phyloP scores from a whole-genome alignment of 805 yeast species.

The Ogataea nakhonphanomensis region DNA sequence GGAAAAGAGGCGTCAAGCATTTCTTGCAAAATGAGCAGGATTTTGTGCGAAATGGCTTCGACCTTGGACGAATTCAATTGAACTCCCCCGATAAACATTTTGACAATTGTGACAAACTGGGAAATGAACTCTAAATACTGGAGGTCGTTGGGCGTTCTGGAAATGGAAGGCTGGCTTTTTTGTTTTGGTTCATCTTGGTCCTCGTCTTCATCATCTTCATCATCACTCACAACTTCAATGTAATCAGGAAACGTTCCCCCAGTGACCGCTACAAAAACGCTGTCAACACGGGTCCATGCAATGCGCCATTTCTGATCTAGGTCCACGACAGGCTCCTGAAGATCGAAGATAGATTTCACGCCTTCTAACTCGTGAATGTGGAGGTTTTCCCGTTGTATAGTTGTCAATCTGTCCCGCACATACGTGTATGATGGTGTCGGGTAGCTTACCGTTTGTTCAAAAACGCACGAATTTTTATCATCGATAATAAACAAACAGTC shows the following conservation, averaged over 20 bases:
- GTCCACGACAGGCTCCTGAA: slow-evolving; percentile 26
- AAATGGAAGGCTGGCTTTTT: slow-evolving; percentile 6
- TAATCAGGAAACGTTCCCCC: slow-evolving; percentile 15
- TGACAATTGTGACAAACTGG: slow-evolving; percentile 37
- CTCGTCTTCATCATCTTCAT: slow-evolving; percentile 31
- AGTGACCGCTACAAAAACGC: slow-evolving; percentile 17
- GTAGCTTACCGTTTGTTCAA: slow-evolving; percentile 24
- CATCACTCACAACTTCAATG: slow-evolving; percentile 27
- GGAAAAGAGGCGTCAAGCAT: slow-evolving; percentile 79
- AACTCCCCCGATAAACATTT: slow-evolving; percentile 39
- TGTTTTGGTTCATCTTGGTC: slow-evolving; percentile 20
- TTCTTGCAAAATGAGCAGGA: slow-evolving; percentile 69
- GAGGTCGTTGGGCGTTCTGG: slow-evolving; percentile 38
- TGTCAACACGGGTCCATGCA: slow-evolving; percentile 29
- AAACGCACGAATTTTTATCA: slow-evolving; percentile 25
- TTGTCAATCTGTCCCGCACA: slow-evolving; percentile 21
- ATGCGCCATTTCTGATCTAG: slow-evolving; percentile 30
- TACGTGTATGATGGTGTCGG: slow-evolving; percentile 29
- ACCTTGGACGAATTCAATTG: slow-evolving; percentile 58
- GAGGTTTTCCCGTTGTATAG: slow-evolving; percentile 2
- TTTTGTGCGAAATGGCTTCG: slow-evolving; percentile 65
- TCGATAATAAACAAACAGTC: slow-evolving; percentile 31
- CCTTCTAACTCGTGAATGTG: background rate
- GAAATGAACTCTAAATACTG: slow-evolving; percentile 41
- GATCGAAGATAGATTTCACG: slow-evolving; percentile 12